Base-by-base conservation (phyloP, 1,284 basidiomycete species). In the Ustilago curta region DNA sequence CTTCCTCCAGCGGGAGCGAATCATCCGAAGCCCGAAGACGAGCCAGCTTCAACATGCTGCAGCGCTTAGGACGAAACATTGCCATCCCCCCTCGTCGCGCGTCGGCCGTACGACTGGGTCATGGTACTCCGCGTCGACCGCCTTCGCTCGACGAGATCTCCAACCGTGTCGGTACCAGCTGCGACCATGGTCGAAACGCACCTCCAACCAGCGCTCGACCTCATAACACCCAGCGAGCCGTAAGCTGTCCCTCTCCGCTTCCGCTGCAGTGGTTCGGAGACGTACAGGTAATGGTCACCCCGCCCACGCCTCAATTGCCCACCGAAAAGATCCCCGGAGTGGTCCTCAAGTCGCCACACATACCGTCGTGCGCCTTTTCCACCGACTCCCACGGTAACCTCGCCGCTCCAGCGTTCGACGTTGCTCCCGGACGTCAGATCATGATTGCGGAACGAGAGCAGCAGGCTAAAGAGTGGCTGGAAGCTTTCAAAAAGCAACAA, bases 281-380 rank as follows among this genome's bases (percentile, higher is more conserved):
- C 27, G 67, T 70, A 2, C 55, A 74, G 25, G 67, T 74, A 19
- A 66, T 65, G 50, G 59, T 74, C 9, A 74, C 71, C 12, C 71
- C 71, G 4, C 67, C 71, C 0, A 66, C 71, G 7, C 71, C 71
- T 9, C 53, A 58, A 12, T 44, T 67, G 59, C 18, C 59, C 1
- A 25, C 49, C 11, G 56, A 58, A n/a, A 63, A 60, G 39, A 62
- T 64, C 32, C 56, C 56, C 0, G 71, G 61, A 4, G 59, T 66
- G 3, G 59, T 60, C 7, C 40, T 74, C 35, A 66, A 62, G 31
- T 60, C 39, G 27, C 37, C 58, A 11, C 45, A 68, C 31, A 49
- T 57, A 44, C 57, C 60, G 1, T 27, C 32, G 11, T 32, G 31
- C 18, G 9, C 59, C 8, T 65, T 64, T 39, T 32, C 25, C 11